These are phyloP conservation scores for Wickerhamiella vanderwaltii DNA, from an alignment of 805 yeast genomes.

Conservation along the genomic window DNA sequence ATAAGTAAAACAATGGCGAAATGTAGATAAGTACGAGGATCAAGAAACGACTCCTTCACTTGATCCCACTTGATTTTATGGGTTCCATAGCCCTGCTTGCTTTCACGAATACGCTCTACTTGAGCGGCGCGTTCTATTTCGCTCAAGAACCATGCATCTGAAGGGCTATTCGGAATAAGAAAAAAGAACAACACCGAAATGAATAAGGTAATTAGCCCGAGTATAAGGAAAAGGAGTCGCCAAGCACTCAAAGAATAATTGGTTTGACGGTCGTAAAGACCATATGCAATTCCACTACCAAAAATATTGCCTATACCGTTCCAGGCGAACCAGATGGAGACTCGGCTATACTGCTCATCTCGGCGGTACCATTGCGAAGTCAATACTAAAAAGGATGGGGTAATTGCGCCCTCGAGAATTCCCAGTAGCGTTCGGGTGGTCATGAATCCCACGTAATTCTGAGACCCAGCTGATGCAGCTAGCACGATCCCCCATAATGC, in stretches of 20 bases:
- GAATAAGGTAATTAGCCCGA: conserved; percentile 43
- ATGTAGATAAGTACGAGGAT: conserved; percentile 39
- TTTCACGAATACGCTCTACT: conserved; percentile 41
- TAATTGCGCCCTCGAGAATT: conserved; percentile 38
- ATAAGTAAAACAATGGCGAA: conserved; percentile 6
- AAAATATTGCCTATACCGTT: conserved; percentile 36
- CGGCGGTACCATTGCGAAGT: conserved; percentile 48
- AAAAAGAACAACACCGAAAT: conserved; percentile 22
- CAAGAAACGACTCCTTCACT: conserved; percentile 38
- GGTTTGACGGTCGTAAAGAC: conserved; percentile 24
- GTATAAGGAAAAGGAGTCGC: conserved; percentile 45
- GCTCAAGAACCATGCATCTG: conserved; percentile 35
- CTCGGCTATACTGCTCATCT: conserved; percentile 35
- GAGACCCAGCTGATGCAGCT: conserved; percentile 34
- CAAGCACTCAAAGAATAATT: conserved; percentile 32
- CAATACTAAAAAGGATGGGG: conserved; percentile 45
- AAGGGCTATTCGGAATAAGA: conserved; percentile 42
- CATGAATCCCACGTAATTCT: conserved; percentile 35
- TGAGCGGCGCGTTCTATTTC: conserved; percentile 36
- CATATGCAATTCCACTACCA: conserved; percentile 42
- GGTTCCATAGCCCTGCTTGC: conserved; percentile 47
- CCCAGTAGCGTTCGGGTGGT: conserved; percentile 39
- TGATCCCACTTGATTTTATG: conserved; percentile 42
- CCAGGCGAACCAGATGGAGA: conserved; percentile 33
- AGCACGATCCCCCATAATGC: conserved; percentile 39